Evolutionary conservation across 2,329 filamentous ascomycete species (phyloP).

Genomic region (Fusarium sp.): DNA sequence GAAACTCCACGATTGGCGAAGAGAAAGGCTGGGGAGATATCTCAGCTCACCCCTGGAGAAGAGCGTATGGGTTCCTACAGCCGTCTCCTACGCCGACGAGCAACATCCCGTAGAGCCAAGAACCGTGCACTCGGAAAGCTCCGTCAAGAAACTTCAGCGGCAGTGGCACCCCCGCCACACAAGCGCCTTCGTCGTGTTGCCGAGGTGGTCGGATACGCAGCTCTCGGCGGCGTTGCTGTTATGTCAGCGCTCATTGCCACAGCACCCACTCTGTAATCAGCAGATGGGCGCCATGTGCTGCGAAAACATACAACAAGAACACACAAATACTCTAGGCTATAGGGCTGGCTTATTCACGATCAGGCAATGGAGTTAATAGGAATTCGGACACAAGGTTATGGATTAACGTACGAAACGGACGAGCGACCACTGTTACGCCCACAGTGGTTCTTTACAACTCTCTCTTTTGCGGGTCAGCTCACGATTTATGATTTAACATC

Average conservation of each 20-base stretch:
- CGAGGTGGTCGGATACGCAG: slow-evolving; percentile 55
- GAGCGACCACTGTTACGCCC: slow-evolving; percentile 2
- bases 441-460: slow-evolving; percentile 6
- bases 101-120: not conserved
- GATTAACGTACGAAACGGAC: not conserved
- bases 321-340: not conserved
- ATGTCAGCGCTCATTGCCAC: slow-evolving; percentile 59
- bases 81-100: not conserved
- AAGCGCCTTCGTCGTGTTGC: slow-evolving; percentile 56
- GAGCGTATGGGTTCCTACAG: not conserved
- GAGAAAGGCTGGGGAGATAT: slow-evolving; percentile 52
- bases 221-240: slow-evolving; percentile 57
- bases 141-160: not conserved
- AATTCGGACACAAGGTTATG: slow-evolving; percentile 18
- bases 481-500: not conserved
- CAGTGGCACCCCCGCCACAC: slow-evolving; percentile 28
- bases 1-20: slow-evolving; percentile 34
- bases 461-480: slow-evolving; percentile 1
- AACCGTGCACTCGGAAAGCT: not conserved
- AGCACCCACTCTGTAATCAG: slow-evolving; percentile 50
- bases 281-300: not conserved
- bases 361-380: slow-evolving; percentile 40
- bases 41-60: slow-evolving; percentile 37
- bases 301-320: not conserved
- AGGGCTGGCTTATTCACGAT: slow-evolving; percentile 3